Base-by-base conservation (phyloP, 106 monocot genomes). In the Iris macrosiphon region DNA sequence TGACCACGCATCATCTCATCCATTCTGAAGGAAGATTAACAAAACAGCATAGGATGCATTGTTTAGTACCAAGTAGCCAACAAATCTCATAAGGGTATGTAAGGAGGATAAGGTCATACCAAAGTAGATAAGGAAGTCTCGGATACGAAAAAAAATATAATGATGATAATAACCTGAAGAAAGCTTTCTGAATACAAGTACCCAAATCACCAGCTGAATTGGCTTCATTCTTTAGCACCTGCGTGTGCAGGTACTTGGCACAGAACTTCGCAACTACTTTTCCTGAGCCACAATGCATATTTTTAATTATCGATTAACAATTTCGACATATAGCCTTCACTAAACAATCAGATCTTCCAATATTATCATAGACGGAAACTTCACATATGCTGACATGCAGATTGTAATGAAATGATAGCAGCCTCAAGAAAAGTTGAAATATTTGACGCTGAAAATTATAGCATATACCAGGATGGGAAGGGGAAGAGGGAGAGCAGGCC, bases 1-100 rank as follows among this genome's bases (percentile, higher is more conserved):
- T 90, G 90, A 16, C 90, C 90, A 53, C 51, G 46, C 90, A 90
- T 90, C 90, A 90, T 90, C 29, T 90, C 84, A 63, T 90, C 90
- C 84, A 90, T 84, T 66, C 84, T 90, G 6, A 34, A 4, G 64
- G 42, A 54, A 55, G 4, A 65, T 33, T 27, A 37, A 13, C 15
- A 66, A 17, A 1, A 40, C 9, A 11, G 27, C 0, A 43, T 31
- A 55, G 11, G 10, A 27, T 49, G 4, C 2, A 10, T 1, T 45
- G 6, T n/a, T n/a, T n/a, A n/a, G n/a, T 34, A 34, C 9, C 6
- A 34, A 34, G 9, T 34, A 4, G 9, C 10, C 49, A 24, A 6
- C 15, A 4, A 27, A 4, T 37, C 17, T 18, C 11, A 21, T 31
- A 24, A 45, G 21, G 30, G 23, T 6, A 49, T 21, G 9, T 14